Conservation (phyloP, 352 stramenopile species). For the Phytophthora citricola region DNA sequence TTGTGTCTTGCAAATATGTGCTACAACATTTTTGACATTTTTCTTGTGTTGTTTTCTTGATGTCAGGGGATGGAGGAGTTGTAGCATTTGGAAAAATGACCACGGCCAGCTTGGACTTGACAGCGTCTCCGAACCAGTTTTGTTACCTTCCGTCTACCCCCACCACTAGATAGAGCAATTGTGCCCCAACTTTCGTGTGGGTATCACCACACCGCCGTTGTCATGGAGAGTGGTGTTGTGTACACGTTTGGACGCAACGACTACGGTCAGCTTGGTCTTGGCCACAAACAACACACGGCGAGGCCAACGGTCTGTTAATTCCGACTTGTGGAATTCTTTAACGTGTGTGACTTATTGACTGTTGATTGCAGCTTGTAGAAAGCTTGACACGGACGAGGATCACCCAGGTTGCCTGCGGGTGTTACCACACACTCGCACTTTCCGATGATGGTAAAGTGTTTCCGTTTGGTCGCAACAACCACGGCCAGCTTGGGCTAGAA, state of each 20-base stretch:
- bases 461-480: constrained; percentile 94
- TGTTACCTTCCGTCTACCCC: constrained; percentile 56
- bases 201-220: constrained; percentile 92
- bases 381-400: constrained; percentile 62
- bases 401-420: constrained; percentile 81
- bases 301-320: constrained; percentile 44
- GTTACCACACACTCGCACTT: constrained; percentile 86
- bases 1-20: background rate
- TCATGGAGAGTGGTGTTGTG: constrained; percentile 72
- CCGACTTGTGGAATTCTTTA: background rate
- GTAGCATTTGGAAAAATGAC: constrained; percentile 93
- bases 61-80: constrained; percentile 58
- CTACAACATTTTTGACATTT: background rate
- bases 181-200: constrained; percentile 87
- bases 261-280: constrained; percentile 93
- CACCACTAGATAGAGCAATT: constrained; percentile 65
- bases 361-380: constrained; percentile 50
- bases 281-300: constrained; percentile 76
- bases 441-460: constrained; percentile 89
- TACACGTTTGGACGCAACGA: constrained; percentile 94
- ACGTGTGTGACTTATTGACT: background rate
- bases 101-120: constrained; percentile 91
- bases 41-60: too few species aligned
- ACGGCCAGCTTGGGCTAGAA: constrained; percentile 91
- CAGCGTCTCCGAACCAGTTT: constrained; percentile 46